Base-by-base conservation (phyloP, 208 protist species). In the Giardia duodenalis region DNA sequence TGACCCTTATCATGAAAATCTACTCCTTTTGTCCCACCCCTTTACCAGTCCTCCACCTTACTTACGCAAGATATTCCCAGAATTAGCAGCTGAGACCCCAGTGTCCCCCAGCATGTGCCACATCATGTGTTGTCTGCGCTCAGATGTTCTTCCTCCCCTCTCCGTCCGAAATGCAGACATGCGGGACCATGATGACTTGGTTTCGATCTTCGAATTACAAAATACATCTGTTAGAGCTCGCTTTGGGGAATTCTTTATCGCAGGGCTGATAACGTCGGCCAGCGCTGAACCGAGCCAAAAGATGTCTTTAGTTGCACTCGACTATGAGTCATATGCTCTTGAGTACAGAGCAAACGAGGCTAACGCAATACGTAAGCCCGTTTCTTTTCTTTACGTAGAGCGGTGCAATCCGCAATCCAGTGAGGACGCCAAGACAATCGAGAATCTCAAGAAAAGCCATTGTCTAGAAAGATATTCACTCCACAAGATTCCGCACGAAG, bases 181-280 rank as follows among this genome's bases (percentile, higher is more conserved):
- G 88, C 44, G 47, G n/a, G 88, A 91, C 46, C 88, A 91, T 45
- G 88, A 91, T 47, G 88, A 91, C n/a, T n/a, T 91, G 44, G 88
- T 91, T 67, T 4, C 4, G n/a, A 91, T 91, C 4, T 91, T 91
- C 44, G 88, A 91, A n/a, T 2, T 1, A 0, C 44, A 91, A 47
- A 91, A 91, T n/a, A 91, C 88, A 47, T 47, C n/a, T n/a, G 22
- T 91, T 2, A 3, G 88, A 48, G 10, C 44, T 2, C 2, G 44
- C 1, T 91, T 47, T 48, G 88, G 88, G 19, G 88, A 91, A 48
- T 91, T 91, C 44, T 91, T 91, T n/a, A 2, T 91, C 44, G 88
- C 88, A 47, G 46, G 45, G n/a, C n/a, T 91, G 1, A 91, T 91
- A 43, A 91, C 1, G 44, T 22, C 42, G 2, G 1, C 88, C 43